Evolutionary conservation across 2,329 filamentous ascomycete genomes (phyloP), one percentile per base, ranked within the genome.

Genomic region (Didymella exigua): DNA sequence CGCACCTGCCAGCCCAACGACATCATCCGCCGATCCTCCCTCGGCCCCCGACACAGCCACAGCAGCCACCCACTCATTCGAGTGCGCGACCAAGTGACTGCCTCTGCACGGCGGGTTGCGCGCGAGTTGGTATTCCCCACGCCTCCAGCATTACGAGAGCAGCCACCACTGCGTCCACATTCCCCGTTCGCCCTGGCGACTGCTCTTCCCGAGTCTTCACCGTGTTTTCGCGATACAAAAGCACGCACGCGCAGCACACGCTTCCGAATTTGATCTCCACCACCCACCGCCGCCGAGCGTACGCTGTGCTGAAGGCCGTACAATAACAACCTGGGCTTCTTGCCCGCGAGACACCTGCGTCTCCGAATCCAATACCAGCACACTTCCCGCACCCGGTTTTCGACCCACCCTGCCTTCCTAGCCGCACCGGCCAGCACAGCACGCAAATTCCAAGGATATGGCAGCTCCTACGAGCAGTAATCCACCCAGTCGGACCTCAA

Each of bases 311-410:
- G 73, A 68, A 71, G 62, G 68, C 61, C 48, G 52, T 70, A 57
- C 66, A 71, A 69, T 71, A 72, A 69, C 62, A 63, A 42, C 58
- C 70, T 69, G 73, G 73, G 73, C 74, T 71, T 63, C 66, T 67
- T 68, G 74, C 72, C 73, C 71, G 62, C 62, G 72, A 74, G 72
- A 74, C 72, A 72, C 71, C 60, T 69, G 67, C 70, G 68, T 74
- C 72, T 74, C 71, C 59, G 47, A 62, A 54, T 54, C 54, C 43
- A 47, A 36, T 49, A 23, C 33, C 33, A 43, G 31, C 36, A 24
- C 19, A 46, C 43, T 51, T 27, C 40, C 27, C 23, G 40, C 45
- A 38, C 51, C 29, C 56, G 31, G 31, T 56, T 49, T 57, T 55
- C 49, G 54, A 56, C 47, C 65, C 60, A 58, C 62, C 19, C 57